phyloP scores from a whole-genome alignment of 2,329 filamentous ascomycete genomes.

The Stagonosporopsis tanaceti region DNA sequence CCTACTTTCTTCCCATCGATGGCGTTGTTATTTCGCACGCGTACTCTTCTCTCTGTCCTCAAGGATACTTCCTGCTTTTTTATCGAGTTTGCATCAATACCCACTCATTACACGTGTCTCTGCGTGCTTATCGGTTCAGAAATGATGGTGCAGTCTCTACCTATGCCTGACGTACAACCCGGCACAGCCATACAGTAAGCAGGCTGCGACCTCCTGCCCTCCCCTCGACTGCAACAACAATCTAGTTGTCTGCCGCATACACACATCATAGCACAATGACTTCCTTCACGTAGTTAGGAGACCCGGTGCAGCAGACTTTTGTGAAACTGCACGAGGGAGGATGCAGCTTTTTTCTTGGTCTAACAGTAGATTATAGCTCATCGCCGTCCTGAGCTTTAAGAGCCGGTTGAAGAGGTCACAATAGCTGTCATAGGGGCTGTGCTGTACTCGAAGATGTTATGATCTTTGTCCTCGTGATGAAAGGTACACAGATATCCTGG shows the following conservation, averaged over 20 bases:
- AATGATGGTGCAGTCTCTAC: not conserved
- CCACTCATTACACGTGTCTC: too few species aligned
- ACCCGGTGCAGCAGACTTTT: too few species aligned
- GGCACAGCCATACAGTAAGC: not conserved
- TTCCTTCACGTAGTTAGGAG: not conserved
- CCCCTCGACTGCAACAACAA: not conserved
- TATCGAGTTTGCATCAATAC: not conserved
- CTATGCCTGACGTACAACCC: not conserved
- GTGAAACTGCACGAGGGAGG: too few species aligned
- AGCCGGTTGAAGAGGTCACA: too few species aligned
- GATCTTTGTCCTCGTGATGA: too few species aligned
- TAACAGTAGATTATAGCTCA: too few species aligned
- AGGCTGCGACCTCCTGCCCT: not conserved
- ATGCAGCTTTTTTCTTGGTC: too few species aligned
- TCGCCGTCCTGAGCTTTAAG: too few species aligned
- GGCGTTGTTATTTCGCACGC: not conserved
- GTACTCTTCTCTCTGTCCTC: not conserved
- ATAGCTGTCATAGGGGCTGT: too few species aligned
- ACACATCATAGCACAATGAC: not conserved
- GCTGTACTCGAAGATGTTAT: too few species aligned
- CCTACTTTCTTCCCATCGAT: not conserved
- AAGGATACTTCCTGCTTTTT: not conserved
- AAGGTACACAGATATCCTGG: too few species aligned
- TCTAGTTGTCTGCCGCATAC: not conserved
- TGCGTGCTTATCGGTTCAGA: not conserved